Percentiles rank a stretch among this genome's conserved stretches.
phyloP scores from a whole-genome alignment of 2,329 filamentous ascomycete genomes.

The Moelleriella libera region DNA sequence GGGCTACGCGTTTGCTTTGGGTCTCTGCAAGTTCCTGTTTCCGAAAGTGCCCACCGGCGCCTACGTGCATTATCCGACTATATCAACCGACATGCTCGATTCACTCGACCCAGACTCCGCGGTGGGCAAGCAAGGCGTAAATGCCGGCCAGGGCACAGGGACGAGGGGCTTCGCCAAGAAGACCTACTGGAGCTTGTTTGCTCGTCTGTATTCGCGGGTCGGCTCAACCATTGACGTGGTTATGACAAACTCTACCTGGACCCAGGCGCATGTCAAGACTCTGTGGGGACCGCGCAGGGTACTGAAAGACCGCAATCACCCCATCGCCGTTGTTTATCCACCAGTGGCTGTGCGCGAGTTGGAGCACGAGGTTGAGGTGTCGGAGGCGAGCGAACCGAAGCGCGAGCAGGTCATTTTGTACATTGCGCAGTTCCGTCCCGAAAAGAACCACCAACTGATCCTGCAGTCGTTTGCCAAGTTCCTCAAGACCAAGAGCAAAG shows the following conservation, averaged over 20 bases:
- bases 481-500: conserved; percentile 37
- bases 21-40: conserved; percentile 72
- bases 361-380: conserved; percentile 58
- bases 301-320: conserved; percentile 28
- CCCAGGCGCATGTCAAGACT: conserved; percentile 63
- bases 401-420: conserved; percentile 69
- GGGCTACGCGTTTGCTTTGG: conserved; percentile 88
- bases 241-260: conserved; percentile 97
- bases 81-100: conserved; percentile 92
- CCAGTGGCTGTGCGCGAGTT: conserved; percentile 84
- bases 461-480: conserved; percentile 74
- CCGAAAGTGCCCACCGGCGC: conserved; percentile 69
- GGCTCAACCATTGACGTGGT: conserved; percentile 80
- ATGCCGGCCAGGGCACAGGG: conserved; percentile 70
- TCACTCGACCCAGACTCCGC: conserved; percentile 53
- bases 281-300: conserved; percentile 57
- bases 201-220: conserved; percentile 65
- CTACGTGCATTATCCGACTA: conserved; percentile 96
- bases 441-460: conserved; percentile 89
- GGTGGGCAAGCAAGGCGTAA: conserved; percentile 55
- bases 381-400: conserved; percentile 49
- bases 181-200: conserved; percentile 78
- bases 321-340: conserved; percentile 72
- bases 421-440: conserved; percentile 92
- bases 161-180: conserved; percentile 58